Conservation (phyloP, 2,329 filamentous ascomycete genomes). For the Karstenula rhodostoma region DNA sequence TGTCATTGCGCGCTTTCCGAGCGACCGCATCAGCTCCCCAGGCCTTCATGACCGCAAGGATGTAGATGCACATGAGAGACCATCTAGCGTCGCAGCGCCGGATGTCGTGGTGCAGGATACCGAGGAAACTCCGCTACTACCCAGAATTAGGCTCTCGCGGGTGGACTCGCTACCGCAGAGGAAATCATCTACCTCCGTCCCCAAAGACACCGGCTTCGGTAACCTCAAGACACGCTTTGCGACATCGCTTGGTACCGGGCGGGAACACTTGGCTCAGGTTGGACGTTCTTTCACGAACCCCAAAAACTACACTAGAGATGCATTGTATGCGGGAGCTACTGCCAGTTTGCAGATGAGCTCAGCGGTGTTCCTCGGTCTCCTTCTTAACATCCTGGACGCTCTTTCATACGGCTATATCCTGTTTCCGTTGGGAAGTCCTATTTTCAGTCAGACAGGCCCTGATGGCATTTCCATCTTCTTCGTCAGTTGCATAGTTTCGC, state of each 20-base stretch:
- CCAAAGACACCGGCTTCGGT: constrained; percentile 35
- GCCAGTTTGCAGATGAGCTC: constrained; percentile 77
- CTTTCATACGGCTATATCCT: constrained; percentile 90
- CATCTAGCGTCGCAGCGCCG: constrained; percentile 21
- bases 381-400: constrained; percentile 93
- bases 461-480: constrained; percentile 99
- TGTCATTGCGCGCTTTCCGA: constrained; percentile 28
- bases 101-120: constrained; percentile 41
- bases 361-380: constrained; percentile 84
- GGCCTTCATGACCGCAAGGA: constrained; percentile 13
- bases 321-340: constrained; percentile 69
- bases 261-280: constrained; percentile 30
- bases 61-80: constrained; percentile 7
- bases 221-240: constrained; percentile 29
- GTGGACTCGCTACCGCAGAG: constrained; percentile 27
- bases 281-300: constrained; percentile 62
- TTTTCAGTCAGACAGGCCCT: constrained; percentile 85
- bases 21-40: constrained; percentile 25
- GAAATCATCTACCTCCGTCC: constrained; percentile 16
- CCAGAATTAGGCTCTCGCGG: constrained; percentile 40
- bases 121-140: constrained; percentile 51
- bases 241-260: constrained; percentile 27
- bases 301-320: constrained; percentile 74
- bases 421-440: constrained; percentile 85
- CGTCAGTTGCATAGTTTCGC: constrained; percentile 93